Conservation (phyloP, 306 rosid species). For the Chamaecrista fasciculata region DNA sequence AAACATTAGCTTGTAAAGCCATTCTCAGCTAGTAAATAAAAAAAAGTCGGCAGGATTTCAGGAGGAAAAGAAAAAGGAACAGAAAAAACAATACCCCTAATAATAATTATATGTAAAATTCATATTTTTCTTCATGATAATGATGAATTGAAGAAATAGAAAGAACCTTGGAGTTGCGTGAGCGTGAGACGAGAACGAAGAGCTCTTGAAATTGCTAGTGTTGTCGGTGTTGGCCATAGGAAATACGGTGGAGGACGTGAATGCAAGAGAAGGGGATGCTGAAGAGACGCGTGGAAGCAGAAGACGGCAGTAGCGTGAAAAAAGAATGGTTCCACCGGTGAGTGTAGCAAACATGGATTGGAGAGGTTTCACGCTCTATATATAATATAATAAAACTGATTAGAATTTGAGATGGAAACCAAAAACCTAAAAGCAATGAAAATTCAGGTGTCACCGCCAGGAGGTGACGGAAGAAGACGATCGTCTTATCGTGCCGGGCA, state of each 20-base stretch:
- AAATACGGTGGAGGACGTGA: slow-evolving; percentile 7
- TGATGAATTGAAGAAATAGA: neutral
- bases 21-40: neutral
- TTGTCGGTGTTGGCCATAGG: slow-evolving; percentile 39
- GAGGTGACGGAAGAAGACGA: neutral
- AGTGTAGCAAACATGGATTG: slow-evolving; percentile 46
- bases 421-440: neutral
- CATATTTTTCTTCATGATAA: neutral
- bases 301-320: slow-evolving; percentile 44
- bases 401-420: too few species aligned
- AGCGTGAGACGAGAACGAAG: slow-evolving; percentile 43
- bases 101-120: neutral
- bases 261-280: neutral
- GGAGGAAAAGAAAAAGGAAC: neutral
- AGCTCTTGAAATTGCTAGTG: slow-evolving; percentile 11
- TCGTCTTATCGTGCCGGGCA: neutral
- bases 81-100: neutral
- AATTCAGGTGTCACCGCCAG: neutral
- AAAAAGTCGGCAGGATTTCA: neutral
- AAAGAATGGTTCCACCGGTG: slow-evolving; percentile 21
- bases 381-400: too few species aligned
- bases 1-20: neutral
- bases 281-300: slow-evolving; percentile 40
- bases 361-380: neutral
- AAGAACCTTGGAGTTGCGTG: slow-evolving; percentile 44